phyloP scores from a whole-genome alignment of 2,329 filamentous ascomycete species.

The Colletotrichum sp. region DNA sequence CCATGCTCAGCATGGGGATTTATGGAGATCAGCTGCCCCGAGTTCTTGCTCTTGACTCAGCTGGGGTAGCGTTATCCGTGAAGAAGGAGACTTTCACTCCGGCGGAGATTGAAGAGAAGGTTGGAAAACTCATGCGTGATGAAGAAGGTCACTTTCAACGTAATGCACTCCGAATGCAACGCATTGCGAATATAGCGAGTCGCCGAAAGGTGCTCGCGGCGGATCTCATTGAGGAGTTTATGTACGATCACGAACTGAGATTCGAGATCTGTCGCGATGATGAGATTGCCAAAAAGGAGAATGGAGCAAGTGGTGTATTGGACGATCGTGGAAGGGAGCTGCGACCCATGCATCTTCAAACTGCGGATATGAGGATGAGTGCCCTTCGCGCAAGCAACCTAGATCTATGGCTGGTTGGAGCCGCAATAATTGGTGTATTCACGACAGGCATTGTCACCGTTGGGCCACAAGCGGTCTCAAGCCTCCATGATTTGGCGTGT shows the following conservation, averaged over 20 bases:
- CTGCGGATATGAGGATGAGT: conserved; percentile 44
- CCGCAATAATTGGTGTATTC: not conserved
- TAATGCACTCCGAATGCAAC: conserved; percentile 39
- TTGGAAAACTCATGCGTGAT: conserved; percentile 30
- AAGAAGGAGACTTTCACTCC: conserved; percentile 40
- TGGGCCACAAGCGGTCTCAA: not conserved
- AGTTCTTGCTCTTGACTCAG: conserved; percentile 34
- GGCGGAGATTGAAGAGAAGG: conserved; percentile 30
- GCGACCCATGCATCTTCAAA: conserved; percentile 46
- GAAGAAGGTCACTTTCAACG: conserved; percentile 29
- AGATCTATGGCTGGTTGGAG: not conserved
- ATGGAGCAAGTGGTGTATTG: not conserved
- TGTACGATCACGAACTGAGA: conserved; percentile 37
- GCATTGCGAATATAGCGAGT: conserved; percentile 41
- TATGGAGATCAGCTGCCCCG: conserved; percentile 48
- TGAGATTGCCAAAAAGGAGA: not conserved
- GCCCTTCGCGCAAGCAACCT: not conserved
- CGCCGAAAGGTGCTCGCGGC: conserved; percentile 40
- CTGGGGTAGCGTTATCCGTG: conserved; percentile 37
- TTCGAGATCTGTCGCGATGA: conserved; percentile 20
- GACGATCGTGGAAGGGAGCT: not conserved
- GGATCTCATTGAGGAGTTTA: conserved; percentile 45
- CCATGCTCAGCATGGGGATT: conserved; percentile 38
- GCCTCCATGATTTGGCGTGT: not conserved
- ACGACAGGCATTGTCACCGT: not conserved